Percentiles rank a stretch among this genome's conserved stretches.
Conservation (phyloP, 2,329 filamentous ascomycete species). For the Trichoderma brevicompactum region DNA sequence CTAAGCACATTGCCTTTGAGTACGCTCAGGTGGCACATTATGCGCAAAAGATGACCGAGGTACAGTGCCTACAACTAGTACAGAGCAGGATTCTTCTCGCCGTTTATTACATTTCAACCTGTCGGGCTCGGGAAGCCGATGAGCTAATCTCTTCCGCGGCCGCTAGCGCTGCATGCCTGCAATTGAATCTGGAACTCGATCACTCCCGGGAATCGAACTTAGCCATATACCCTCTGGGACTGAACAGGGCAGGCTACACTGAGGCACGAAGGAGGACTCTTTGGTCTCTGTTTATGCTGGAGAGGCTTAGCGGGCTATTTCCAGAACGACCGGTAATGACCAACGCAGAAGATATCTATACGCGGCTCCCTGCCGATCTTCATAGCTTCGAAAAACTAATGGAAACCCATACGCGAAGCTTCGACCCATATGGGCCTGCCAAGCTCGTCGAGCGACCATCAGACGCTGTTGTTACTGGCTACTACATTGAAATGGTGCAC, state of each 20-base stretch:
- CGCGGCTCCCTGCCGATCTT: slow-evolving; percentile 67
- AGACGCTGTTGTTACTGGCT: slow-evolving; percentile 64
- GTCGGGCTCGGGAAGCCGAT: slow-evolving; percentile 62
- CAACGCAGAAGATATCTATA: slow-evolving; percentile 66
- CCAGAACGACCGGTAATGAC: slow-evolving; percentile 59
- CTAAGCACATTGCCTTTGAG: slow-evolving; percentile 44
- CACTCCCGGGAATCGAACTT: slow-evolving; percentile 48
- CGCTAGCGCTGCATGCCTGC: slow-evolving; percentile 61
- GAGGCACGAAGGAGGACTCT: slow-evolving; percentile 73
- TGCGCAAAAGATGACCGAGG: slow-evolving; percentile 47
- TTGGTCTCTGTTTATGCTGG: slow-evolving; percentile 72
- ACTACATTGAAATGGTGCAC: slow-evolving; percentile 64
- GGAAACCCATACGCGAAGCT: slow-evolving; percentile 62
- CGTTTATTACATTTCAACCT: slow-evolving; percentile 66
- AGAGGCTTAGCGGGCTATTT: slow-evolving; percentile 66
- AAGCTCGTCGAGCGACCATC: slow-evolving; percentile 38
- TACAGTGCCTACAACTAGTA: slow-evolving; percentile 60
- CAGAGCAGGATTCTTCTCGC: slow-evolving; percentile 70
- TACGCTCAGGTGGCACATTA: slow-evolving; percentile 60
- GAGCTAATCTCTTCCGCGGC: slow-evolving; percentile 67
- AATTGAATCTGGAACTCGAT: slow-evolving; percentile 66
- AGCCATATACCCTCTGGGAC: slow-evolving; percentile 57
- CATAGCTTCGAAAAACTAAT: slow-evolving; percentile 64
- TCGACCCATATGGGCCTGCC: slow-evolving; percentile 52
- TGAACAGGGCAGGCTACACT: slow-evolving; percentile 60